A percentile compares a stretch with the other conserved stretches of the same genome.
phyloP scores from a whole-genome alignment of 192 early-diverging fungal genomes.

The Coemansia sp. region DNA sequence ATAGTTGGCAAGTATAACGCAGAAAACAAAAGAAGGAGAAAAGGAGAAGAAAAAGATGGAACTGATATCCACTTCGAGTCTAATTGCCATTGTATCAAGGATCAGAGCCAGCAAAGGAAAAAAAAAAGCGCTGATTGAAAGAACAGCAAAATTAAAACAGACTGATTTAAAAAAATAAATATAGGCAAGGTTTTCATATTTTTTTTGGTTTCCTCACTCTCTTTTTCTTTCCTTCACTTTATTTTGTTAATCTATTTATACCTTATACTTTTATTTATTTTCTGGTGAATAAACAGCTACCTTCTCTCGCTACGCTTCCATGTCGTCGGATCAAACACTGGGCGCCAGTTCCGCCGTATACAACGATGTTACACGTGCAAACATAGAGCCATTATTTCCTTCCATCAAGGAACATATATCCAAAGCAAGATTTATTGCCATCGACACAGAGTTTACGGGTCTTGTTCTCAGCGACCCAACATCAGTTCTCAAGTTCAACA shows the following conservation, averaged over 20 bases:
- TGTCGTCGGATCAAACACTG: constrained; percentile 1
- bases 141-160: not conserved
- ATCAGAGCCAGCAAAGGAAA: not conserved
- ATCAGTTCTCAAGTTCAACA: constrained; percentile 28
- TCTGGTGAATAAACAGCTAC: not conserved
- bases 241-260: not conserved
- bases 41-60: too few species aligned
- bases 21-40: not conserved
- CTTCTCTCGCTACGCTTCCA: not conserved
- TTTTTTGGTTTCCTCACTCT: not conserved
- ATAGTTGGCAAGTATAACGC: not conserved
- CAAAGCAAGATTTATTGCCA: constrained; percentile 71
- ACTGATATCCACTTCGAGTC: too few species aligned
- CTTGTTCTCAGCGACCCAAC: constrained; percentile 56
- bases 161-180: not conserved
- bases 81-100: too few species aligned
- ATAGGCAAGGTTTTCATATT: not conserved
- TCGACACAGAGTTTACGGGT: constrained; percentile 94
- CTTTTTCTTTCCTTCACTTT: not conserved
- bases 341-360: constrained; percentile 45
- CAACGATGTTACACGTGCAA: constrained; percentile 69
- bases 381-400: constrained; percentile 53
- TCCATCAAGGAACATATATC: constrained; percentile 51
- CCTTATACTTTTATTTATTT: not conserved
- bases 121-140: not conserved